Conservation (phyloP, 2,329 filamentous ascomycete genomes). For the Stemphylium vesicarium region DNA sequence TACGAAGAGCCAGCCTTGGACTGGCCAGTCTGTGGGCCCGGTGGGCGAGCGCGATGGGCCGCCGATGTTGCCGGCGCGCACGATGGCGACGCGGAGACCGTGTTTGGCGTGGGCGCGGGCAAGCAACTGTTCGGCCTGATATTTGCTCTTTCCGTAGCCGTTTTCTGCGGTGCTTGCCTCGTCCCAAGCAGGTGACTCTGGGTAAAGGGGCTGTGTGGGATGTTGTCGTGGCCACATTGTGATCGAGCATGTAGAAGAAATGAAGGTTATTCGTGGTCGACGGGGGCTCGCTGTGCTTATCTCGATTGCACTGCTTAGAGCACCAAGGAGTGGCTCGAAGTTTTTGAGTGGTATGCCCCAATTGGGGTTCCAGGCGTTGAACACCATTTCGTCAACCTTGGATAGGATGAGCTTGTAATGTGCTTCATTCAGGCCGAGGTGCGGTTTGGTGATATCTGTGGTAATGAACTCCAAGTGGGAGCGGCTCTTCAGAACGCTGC, state of each 20-base stretch:
- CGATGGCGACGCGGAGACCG: neutral
- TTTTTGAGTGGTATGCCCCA: conserved; percentile 49
- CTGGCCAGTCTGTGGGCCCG: neutral
- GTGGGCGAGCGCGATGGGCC: neutral
- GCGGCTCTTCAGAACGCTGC: neutral
- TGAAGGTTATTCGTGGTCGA: neutral
- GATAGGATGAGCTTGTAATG: neutral
- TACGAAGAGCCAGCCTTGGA: neutral
- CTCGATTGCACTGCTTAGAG: neutral
- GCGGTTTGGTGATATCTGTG: conserved; percentile 27
- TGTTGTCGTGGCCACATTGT: neutral
- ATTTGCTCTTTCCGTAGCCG: conserved; percentile 1
- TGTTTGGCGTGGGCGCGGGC: neutral
- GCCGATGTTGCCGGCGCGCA: neutral
- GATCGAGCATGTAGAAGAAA: neutral
- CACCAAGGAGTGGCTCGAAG: neutral
- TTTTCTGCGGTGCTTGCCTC: neutral
- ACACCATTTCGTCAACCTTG: conserved; percentile 53
- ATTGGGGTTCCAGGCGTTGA: conserved; percentile 61
- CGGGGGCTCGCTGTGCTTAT: neutral
- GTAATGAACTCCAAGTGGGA: conserved; percentile 5
- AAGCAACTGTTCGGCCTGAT: neutral
- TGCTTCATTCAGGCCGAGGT: conserved; percentile 24
- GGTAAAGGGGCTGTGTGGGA: neutral
- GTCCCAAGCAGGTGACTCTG: neutral